These are phyloP conservation scores for Magnaporthiopsis rhizophila DNA, from an alignment of 2,329 filamentous ascomycete genomes.

Conservation along the genomic window DNA sequence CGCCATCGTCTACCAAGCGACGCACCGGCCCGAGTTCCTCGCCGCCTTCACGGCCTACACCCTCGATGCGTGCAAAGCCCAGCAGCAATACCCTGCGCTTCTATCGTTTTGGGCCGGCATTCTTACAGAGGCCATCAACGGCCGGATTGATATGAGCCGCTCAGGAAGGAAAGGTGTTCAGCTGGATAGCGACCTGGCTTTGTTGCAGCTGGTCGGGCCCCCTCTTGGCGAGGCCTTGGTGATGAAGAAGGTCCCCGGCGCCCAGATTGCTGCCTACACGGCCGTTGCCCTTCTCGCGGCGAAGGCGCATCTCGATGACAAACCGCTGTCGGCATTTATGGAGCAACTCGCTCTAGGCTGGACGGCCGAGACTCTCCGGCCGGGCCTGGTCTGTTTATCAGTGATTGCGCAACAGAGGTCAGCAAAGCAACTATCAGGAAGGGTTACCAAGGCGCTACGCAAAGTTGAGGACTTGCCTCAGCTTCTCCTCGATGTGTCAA, in stretches of 20 bases:
- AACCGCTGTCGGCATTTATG: constrained; percentile 79
- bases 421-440: constrained; percentile 58
- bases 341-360: constrained; percentile 75
- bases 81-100: constrained; percentile 68
- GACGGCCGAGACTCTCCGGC: constrained; percentile 62
- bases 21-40: constrained; percentile 70
- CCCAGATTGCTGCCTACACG: constrained; percentile 88
- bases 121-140: constrained; percentile 75
- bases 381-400: constrained; percentile 71
- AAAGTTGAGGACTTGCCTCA: constrained; percentile 53
- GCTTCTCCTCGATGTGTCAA: constrained; percentile 52
- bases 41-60: constrained; percentile 71
- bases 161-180: constrained; percentile 72
- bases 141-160: constrained; percentile 67
- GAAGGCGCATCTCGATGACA: constrained; percentile 72
- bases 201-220: constrained; percentile 60
- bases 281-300: constrained; percentile 77
- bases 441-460: constrained; percentile 61
- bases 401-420: constrained; percentile 75
- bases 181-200: constrained; percentile 70
- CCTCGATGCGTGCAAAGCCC: constrained; percentile 61
- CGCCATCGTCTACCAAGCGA: constrained; percentile 75
- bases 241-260: constrained; percentile 65
- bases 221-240: constrained; percentile 70
- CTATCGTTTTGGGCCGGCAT: constrained; percentile 88